A percentile compares a stretch with the other conserved stretches of the same genome.
Conservation (phyloP, 1,139 yeast species). For the Lodderomyces margitis region DNA sequence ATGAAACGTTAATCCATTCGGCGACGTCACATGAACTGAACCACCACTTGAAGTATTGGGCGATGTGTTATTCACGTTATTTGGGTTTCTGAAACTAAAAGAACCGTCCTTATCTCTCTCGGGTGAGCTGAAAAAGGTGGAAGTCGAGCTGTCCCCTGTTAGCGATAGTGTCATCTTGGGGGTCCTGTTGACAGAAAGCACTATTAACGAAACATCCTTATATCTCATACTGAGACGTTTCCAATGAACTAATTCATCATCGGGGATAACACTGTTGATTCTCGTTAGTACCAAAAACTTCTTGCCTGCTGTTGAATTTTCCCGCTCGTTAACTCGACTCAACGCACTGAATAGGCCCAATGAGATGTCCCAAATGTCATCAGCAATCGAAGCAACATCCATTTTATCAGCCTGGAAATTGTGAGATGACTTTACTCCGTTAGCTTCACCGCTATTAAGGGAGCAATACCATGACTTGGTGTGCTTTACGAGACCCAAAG, state of each 20-base stretch:
- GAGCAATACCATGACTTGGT: slow-evolving; percentile 68
- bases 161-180: slow-evolving; percentile 52
- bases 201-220: slow-evolving; percentile 65
- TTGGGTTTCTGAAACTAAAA: slow-evolving; percentile 19
- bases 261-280: slow-evolving; percentile 69
- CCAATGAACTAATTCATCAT: slow-evolving; percentile 78
- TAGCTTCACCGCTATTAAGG: slow-evolving; percentile 7
- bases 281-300: slow-evolving; percentile 67
- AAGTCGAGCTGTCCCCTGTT: neutral
- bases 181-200: slow-evolving; percentile 66
- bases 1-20: slow-evolving; percentile 33
- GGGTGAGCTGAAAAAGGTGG: neutral
- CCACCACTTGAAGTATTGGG: slow-evolving; percentile 23
- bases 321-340: slow-evolving; percentile 15
- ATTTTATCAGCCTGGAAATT: slow-evolving; percentile 10
- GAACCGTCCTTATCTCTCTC: slow-evolving; percentile 12
- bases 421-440: slow-evolving; percentile 14
- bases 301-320: slow-evolving; percentile 40
- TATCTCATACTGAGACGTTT: slow-evolving; percentile 60
- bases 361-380: slow-evolving; percentile 41
- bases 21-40: slow-evolving; percentile 30
- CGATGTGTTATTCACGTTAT: slow-evolving; percentile 24
- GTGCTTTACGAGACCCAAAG: slow-evolving; percentile 62
- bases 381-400: slow-evolving; percentile 37
- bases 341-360: slow-evolving; percentile 35